phyloP scores from a whole-genome alignment of 2,329 filamentous ascomycete species.

The Sporothrix curviconia region DNA sequence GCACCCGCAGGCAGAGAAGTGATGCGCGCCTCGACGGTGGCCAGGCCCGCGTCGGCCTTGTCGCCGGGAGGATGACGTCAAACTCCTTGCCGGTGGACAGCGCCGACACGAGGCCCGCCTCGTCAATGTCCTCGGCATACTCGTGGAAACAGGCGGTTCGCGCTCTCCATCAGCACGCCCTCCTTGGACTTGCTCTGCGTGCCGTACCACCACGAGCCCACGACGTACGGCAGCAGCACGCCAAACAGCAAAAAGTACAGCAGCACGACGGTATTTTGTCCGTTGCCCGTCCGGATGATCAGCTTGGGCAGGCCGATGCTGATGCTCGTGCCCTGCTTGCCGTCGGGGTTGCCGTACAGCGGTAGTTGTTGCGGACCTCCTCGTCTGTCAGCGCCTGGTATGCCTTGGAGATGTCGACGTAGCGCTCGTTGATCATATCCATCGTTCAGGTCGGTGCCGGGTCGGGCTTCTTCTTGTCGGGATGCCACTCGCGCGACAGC shows the following conservation, averaged over 20 bases:
- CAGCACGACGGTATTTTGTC: conserved; percentile 89
- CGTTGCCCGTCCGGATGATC: conserved; percentile 87
- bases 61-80: conserved; percentile 68
- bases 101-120: conserved; percentile 71
- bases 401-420: conserved; percentile 93
- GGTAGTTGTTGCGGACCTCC: conserved; percentile 92
- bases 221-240: conserved; percentile 82
- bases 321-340: conserved; percentile 97
- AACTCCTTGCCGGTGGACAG: conserved; percentile 85
- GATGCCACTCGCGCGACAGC: conserved; percentile 80
- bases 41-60: conserved; percentile 71
- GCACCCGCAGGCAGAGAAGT: conserved; percentile 52
- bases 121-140: conserved; percentile 77
- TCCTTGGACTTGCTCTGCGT: conserved; percentile 90
- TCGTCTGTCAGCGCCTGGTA: conserved; percentile 98
- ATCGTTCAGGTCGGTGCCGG: conserved; percentile 80
- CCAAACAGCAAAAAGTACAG: conserved; percentile 85
- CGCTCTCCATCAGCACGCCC: conserved; percentile 84
- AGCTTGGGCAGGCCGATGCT: conserved; percentile 92
- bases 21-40: conserved; percentile 77
- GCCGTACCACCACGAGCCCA: conserved; percentile 98
- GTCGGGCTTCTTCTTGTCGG: conserved; percentile 85
- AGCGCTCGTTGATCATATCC: conserved; percentile 77
- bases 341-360: conserved; percentile 91
- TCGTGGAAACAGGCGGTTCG: conserved; percentile 91